Conservation (phyloP, 1,284 basidiomycete genomes). For the Stereum hirsutum region DNA sequence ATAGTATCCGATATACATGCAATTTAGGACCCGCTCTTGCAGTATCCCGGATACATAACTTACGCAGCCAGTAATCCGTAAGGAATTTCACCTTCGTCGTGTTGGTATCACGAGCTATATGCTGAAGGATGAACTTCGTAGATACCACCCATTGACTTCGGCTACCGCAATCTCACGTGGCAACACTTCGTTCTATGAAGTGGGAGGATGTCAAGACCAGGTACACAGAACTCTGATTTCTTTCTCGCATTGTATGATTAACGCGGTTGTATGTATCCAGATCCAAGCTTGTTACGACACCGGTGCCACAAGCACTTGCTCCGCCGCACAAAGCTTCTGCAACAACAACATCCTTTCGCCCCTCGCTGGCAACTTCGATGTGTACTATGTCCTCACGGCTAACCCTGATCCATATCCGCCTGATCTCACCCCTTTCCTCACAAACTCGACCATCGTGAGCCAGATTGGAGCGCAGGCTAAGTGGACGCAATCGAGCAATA, state of each 20-base stretch:
- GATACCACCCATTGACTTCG: conserved; percentile 42
- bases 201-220: conserved; percentile 35
- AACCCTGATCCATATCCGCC: conserved; percentile 50
- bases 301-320: conserved; percentile 39
- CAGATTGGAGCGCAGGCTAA: conserved; percentile 40
- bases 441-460: conserved; percentile 19
- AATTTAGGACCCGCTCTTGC: conserved; percentile 41
- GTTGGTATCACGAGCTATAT: neutral
- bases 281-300: conserved; percentile 41
- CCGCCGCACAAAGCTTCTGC: conserved; percentile 44
- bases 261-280: conserved; percentile 26
- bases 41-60: conserved; percentile 46
- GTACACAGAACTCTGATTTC: neutral
- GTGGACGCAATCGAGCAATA: conserved; percentile 35
- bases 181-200: conserved; percentile 32
- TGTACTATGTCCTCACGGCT: conserved; percentile 43
- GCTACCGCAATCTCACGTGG: conserved; percentile 27
- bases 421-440: conserved; percentile 33
- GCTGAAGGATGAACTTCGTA: neutral
- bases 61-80: conserved; percentile 43
- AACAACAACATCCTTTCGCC: conserved; percentile 42
- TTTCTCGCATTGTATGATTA: neutral
- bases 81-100: neutral
- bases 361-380: conserved; percentile 36
- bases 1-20: conserved; percentile 3